Evolutionary conservation across 805 yeast species (phyloP).

Genomic region (Priceomyces medius): DNA sequence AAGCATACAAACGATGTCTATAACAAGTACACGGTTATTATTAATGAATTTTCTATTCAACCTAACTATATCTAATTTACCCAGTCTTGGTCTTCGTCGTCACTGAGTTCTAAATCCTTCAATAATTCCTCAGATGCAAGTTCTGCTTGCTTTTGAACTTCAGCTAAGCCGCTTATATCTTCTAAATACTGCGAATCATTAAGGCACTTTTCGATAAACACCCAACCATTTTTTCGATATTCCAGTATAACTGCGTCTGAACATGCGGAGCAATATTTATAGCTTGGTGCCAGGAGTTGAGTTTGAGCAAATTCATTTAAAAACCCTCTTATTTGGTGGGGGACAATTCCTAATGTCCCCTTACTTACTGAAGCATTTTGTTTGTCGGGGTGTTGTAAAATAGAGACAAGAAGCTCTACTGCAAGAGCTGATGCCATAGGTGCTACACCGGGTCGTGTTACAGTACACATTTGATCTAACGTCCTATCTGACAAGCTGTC

Average conservation of each 20-base stretch:
- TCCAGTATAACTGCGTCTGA: conserved; percentile 56
- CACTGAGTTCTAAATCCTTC: conserved; percentile 25
- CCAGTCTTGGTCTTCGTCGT: conserved; percentile 30
- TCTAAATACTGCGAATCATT: conserved; percentile 68
- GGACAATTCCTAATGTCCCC: conserved; percentile 60
- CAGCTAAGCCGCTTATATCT: conserved; percentile 71
- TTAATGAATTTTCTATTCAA: too few species aligned
- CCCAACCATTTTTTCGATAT: conserved; percentile 66
- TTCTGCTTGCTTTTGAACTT: conserved; percentile 73
- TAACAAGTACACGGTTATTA: too few species aligned
- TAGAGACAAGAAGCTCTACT: conserved; percentile 75
- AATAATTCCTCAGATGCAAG: conserved; percentile 34
- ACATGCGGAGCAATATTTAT: conserved; percentile 84
- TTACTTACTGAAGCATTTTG: conserved; percentile 41
- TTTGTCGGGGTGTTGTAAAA: conserved; percentile 63
- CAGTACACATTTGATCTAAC: conserved; percentile 98
- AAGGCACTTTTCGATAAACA: conserved; percentile 71
- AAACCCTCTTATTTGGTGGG: conserved; percentile 92
- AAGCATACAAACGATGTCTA: too few species aligned
- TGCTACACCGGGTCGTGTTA: conserved; percentile 95
- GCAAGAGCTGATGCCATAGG: conserved; percentile 82
- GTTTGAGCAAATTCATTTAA: conserved; percentile 62
- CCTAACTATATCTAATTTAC: too few species aligned
- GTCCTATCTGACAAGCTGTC: conserved; percentile 87
- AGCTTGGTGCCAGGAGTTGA: conserved; percentile 69